Base-by-base conservation (phyloP, 1,284 basidiomycete genomes). In the Clitocybe nebularis region DNA sequence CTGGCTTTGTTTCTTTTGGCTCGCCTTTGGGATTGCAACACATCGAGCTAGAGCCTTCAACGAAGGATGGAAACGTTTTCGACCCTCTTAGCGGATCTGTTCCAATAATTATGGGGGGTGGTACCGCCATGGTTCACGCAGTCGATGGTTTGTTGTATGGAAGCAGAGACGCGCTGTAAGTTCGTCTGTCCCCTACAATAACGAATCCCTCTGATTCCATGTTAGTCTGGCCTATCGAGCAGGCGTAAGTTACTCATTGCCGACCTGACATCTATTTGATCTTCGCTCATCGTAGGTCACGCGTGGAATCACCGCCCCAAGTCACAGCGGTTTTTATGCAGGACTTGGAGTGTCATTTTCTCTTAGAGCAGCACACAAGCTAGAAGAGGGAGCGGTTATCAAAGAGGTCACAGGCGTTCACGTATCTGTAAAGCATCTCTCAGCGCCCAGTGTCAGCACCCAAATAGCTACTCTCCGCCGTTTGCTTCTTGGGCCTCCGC, bases 121-220 rank as follows among this genome's bases (percentile, higher is more conserved):
- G 79, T 30, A 71, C 69, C 19, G 60, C 78, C 1, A 63, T 89
- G 17, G 66, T 78, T 4, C 76, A 74, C 28, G 90, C 85, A 2
- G 75, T 74, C 5, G 90, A 93, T 56, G 90, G 89, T 0, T 71
- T 91, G 9, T 68, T 78, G 46, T 91, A 84, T 57, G 79, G 71
- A 1, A 81, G 79, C 26, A 76, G 89, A 13, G 77, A 90, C 61
- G 78, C 82, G 21, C 68, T 89, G 86, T 88, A 57, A 51, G 85
- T 72, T 30, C 26, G 52, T 44, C 22, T 17, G 28, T 29, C 24
- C n/a, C n/a, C n/a, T n/a, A n/a, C n/a, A n/a, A n/a, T n/a, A n/a
- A n/a, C n/a, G n/a, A n/a, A n/a, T n/a, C n/a, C n/a, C n/a, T n/a
- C n/a, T n/a, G n/a, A n/a, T n/a, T n/a, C n/a, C n/a, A 29, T 1